Base-by-base conservation (phyloP, 331 rosid species). In the Phaseolus coccineus region DNA sequence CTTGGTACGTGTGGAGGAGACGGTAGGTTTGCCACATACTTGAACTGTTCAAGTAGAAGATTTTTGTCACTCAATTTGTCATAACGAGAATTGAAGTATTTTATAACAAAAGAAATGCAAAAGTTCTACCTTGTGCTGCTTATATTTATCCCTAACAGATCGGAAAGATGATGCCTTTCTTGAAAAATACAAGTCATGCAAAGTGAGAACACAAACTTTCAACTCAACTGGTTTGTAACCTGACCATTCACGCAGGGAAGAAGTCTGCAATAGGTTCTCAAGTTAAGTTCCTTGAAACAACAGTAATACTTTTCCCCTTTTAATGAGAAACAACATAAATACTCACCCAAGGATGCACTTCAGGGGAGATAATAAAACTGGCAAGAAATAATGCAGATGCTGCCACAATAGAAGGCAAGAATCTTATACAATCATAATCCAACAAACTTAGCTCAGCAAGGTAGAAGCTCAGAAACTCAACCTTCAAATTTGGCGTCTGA, bases 331-430 rank as follows among this genome's bases (percentile, higher is more conserved):
- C 0, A 53, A 33, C 4, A 40, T 12, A 12, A 39, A 58, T 44
- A 64, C 82, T 88, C 80, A 95, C 99, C 99, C 99, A 96, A 48
- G 97, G 97, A 79, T 85, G 84, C 51, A n/a, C 31, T 22, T 79
- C 81, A 7, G 93, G 85, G 5, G 55, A 37, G 9, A 82, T 67
- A 62, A 89, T 88, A 62, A 83, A 91, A 62, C 81, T 88, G 8
- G 96, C 93, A 22, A 96, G 85, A 85, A 90, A 93, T 10, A 85
- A 44, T 46, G 59, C 93, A 0, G 98, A 91, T 2, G 98, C 96
- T 80, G 97, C 97, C 4, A 90, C 79, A 78, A 84, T 13, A 44
- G 98, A 93, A 61, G 98, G 99, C 84, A 88, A 78, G 71, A 93
- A 96, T 51, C 84, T 87, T 46, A 93, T 71, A 77, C 93, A 90